Evolutionary conservation across 202 grass and related monocot species (phyloP).

Genomic region (Carex sylvatica): DNA sequence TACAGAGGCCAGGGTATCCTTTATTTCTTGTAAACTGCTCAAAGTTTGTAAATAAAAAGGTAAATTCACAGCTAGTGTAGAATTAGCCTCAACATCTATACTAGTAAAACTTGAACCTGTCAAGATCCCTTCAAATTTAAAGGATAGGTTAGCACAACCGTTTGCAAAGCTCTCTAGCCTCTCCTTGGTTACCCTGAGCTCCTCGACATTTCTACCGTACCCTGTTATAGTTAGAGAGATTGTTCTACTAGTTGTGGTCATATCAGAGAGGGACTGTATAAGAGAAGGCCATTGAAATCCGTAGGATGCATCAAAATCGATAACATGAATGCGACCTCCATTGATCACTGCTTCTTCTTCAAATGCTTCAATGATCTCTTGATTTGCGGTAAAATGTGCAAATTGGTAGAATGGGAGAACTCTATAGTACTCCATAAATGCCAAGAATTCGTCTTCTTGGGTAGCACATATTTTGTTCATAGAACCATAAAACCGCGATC

Average conservation of each 20-base stretch:
- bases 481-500: background rate
- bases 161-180: conserved; percentile 54
- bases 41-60: conserved; percentile 43
- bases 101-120: conserved; percentile 9
- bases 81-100: conserved; percentile 35
- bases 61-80: conserved; percentile 67
- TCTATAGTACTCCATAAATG: conserved; percentile 71
- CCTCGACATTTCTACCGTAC: conserved; percentile 39
- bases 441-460: conserved; percentile 40
- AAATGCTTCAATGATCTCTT: conserved; percentile 81
- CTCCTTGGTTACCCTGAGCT: conserved; percentile 54
- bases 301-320: conserved; percentile 72
- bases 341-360: conserved; percentile 33
- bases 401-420: conserved; percentile 67
- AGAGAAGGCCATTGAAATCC: conserved; percentile 96
- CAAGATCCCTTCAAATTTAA: conserved; percentile 65
- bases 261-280: conserved; percentile 72
- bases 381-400: conserved; percentile 92
- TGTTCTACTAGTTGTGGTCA: conserved; percentile 21
- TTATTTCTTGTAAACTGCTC: conserved; percentile 28
- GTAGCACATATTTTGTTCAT: background rate
- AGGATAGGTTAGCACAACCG: conserved; percentile 44
- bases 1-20: conserved; percentile 33
- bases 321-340: conserved; percentile 44
- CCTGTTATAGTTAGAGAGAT: conserved; percentile 69